Evolutionary conservation across 2,329 filamentous ascomycete genomes (phyloP), one percentile per base, ranked within the genome.

Genomic region (Aspergillus proliferans): DNA sequence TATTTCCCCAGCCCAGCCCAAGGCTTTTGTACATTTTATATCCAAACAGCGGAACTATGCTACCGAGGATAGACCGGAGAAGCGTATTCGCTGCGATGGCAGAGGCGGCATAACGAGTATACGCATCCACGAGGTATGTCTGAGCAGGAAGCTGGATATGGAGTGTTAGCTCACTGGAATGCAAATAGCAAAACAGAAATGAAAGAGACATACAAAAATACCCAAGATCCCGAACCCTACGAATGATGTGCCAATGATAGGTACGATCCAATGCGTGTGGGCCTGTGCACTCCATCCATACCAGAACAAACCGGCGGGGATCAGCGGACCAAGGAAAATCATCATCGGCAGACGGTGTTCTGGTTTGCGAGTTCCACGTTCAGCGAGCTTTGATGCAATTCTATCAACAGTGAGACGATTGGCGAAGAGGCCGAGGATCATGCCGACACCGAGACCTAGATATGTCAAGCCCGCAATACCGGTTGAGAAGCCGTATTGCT

Each of bases 271-370:
- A 47, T 75, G 71, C 1, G 68, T 49, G 14, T 63, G 55, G 1
- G 60, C 59, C 46, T 76, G 64, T 0, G 75, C 73, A 14, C 65
- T 62, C 74, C 74, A 78, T n/a, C 75, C 76, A 50, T 78, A 79
- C 61, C 70, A 68, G 42, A 76, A 69, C 6, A 78, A 61, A 3
- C 72, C 71, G 4, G 70, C 53, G 0, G 76, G 75, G 0, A 76
- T 67, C 1, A 80, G 45, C 1, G 80, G 43, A 0, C 72, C 73
- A 0, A 74, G 76, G 0, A 72, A 67, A 12, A 82, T 61, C 61
- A 77, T 74, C 26, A 80, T 63, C 0, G 79, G 78, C 1, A 82
- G 67, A 15, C 80, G 76, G 52, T 74, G 77, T 54, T 84, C 81
- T 0, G 81, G 79, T 0, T 52, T 51, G 18, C 39, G 28, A 3